Evolutionary conservation across 441 rosid species (phyloP).

Genomic region (Lepidium campestre): DNA sequence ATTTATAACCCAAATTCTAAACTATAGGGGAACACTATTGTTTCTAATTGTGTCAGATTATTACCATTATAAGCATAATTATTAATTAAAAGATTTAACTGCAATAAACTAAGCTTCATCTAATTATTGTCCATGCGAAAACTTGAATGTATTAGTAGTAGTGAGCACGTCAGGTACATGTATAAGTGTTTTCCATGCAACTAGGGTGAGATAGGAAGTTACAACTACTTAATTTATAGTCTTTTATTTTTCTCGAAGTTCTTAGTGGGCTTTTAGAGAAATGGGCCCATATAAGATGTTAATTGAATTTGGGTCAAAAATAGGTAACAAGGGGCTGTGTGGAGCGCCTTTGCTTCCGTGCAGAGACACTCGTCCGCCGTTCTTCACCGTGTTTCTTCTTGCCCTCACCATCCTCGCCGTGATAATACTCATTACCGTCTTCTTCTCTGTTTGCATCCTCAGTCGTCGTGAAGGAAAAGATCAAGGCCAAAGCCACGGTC

Average conservation of each 20-base stretch:
- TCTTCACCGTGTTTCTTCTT: conserved; percentile 14
- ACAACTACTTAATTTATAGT: neutral
- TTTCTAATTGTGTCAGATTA: too few relatives aligned
- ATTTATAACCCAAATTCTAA: too few relatives aligned
- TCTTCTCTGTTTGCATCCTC: conserved; percentile 17
- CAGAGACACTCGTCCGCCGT: conserved; percentile 25
- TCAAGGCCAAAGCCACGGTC: neutral
- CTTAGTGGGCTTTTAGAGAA: neutral
- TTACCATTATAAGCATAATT: neutral
- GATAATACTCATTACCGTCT: conserved; percentile 13
- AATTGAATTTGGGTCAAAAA: neutral
- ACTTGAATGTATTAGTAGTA: neutral
- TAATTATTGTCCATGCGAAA: neutral
- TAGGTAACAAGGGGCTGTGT: conserved; percentile 66
- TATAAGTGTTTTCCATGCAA: neutral
- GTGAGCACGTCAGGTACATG: conserved; percentile 4
- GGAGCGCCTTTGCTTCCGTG: conserved; percentile 60
- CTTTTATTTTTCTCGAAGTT: neutral
- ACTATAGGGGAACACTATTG: too few relatives aligned
- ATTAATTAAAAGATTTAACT: too few relatives aligned
- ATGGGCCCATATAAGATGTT: neutral
- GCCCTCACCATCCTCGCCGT: conserved; percentile 32
- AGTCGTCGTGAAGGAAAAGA: neutral
- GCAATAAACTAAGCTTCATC: too few relatives aligned
- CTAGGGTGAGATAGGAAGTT: neutral